phyloP scores from a whole-genome alignment of 2,329 filamentous ascomycete genomes.

The Fusarium tricinctum region DNA sequence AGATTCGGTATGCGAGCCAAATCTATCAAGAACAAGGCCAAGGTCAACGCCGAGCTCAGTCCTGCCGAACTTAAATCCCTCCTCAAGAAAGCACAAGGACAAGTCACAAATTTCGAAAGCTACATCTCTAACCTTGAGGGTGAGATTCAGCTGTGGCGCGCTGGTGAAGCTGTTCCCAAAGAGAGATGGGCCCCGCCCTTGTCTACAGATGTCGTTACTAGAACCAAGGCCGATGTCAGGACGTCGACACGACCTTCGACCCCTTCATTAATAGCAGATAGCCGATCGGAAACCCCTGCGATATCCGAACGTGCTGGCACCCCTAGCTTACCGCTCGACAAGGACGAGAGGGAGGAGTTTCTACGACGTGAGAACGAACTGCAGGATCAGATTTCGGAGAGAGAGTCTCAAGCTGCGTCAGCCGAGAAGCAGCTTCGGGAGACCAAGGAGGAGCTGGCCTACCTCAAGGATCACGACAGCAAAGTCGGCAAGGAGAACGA shows the following conservation, averaged over 20 bases:
- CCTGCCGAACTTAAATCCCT: constrained; percentile 94
- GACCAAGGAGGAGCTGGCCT: constrained; percentile 86
- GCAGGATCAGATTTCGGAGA: constrained; percentile 95
- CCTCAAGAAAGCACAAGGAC: constrained; percentile 91
- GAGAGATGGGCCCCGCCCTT: constrained; percentile 86
- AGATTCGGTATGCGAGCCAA: constrained; percentile 97
- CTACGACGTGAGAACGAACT: constrained; percentile 94
- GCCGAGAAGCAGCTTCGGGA: constrained; percentile 86
- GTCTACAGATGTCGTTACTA: constrained; percentile 60
- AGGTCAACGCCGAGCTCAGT: constrained; percentile 98
- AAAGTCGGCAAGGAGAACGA: constrained; percentile 93
- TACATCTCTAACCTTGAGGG: constrained; percentile 88
- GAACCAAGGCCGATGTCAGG: constrained; percentile 60
- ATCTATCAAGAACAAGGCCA: constrained; percentile 99
- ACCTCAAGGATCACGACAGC: constrained; percentile 87
- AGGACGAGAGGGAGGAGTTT: constrained; percentile 97
- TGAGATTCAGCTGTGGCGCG: constrained; percentile 89
- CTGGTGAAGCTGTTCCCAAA: constrained; percentile 88
- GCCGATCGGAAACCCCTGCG: constrained; percentile 72
- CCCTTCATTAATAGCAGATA: constrained; percentile 66
- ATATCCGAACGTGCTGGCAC: constrained; percentile 88
- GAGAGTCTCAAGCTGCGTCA: constrained; percentile 83
- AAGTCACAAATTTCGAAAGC: constrained; percentile 88
- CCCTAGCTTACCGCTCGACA: constrained; percentile 89
- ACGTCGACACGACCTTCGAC: constrained; percentile 66